These are phyloP conservation scores for Neotropicomus parvogracilis DNA, from an alignment of 1,284 basidiomycete genomes.

Conservation along the genomic window DNA sequence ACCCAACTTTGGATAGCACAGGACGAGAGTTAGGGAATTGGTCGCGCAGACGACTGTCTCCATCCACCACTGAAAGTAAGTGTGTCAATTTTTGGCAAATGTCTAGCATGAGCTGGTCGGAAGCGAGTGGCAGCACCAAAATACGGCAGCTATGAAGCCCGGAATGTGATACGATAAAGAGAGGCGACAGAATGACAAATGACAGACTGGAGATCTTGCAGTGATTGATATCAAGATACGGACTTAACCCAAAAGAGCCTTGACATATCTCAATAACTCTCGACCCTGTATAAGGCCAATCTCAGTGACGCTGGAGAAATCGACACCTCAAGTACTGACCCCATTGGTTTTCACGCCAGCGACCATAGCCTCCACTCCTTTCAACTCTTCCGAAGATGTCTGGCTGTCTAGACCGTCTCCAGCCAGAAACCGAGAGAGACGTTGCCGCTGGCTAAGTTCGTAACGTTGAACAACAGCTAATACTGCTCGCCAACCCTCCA, in stretches of 20 bases:
- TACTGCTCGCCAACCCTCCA: slow-evolving; percentile 79
- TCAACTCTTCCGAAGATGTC: slow-evolving; percentile 28
- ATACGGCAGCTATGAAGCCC: background rate
- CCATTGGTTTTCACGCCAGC: slow-evolving; percentile 67
- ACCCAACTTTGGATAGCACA: too few relatives aligned
- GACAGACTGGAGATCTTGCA: slow-evolving; percentile 1
- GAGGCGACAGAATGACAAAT: background rate
- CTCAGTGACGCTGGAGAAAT: slow-evolving; percentile 3
- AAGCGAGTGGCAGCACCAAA: too few relatives aligned
- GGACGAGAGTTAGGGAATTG: too few relatives aligned
- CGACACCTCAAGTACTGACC: slow-evolving; percentile 42
- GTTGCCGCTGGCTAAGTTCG: slow-evolving; percentile 56
- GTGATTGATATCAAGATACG: background rate
- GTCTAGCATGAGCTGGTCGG: background rate
- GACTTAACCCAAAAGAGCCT: slow-evolving; percentile 54
- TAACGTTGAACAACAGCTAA: slow-evolving; percentile 62
- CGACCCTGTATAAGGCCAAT: slow-evolving; percentile 47
- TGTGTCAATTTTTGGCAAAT: background rate
- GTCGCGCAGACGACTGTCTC: too few relatives aligned
- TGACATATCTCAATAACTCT: slow-evolving; percentile 71
- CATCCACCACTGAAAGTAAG: too few relatives aligned
- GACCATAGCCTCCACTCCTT: slow-evolving; percentile 70
- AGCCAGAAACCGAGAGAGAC: slow-evolving; percentile 35
- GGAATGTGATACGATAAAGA: background rate
- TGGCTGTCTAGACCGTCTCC: slow-evolving; percentile 11